Conservation (phyloP, 345 rosid species). For the Ailanthus altissimus region DNA sequence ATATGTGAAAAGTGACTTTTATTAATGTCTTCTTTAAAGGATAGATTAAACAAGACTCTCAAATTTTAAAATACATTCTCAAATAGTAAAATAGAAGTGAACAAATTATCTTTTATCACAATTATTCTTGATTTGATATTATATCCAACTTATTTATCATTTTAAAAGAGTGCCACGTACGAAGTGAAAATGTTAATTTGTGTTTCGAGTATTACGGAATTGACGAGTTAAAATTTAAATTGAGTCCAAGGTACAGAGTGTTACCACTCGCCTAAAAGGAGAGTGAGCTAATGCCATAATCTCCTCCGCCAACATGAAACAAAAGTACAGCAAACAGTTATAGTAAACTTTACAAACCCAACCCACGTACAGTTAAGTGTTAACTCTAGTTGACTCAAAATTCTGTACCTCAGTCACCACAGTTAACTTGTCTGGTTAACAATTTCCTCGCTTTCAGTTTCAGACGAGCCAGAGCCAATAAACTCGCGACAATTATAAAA, state of each 20-base stretch:
- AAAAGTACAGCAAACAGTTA: conserved; percentile 17
- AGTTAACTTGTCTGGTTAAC: conserved; percentile 33
- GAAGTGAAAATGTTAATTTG: too few relatives aligned
- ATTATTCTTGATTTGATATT: too few relatives aligned
- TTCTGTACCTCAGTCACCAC: conserved; percentile 5
- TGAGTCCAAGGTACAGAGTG: neutral
- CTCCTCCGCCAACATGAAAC: neutral
- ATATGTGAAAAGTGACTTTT: too few relatives aligned
- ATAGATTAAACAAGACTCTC: too few relatives aligned
- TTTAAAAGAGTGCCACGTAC: too few relatives aligned
- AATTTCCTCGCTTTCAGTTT: conserved; percentile 26
- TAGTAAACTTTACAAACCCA: conserved; percentile 7
- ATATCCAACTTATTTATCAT: too few relatives aligned
- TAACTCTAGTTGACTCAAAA: conserved; percentile 26
- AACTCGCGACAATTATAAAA: conserved; percentile 6
- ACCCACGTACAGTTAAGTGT: conserved; percentile 12
- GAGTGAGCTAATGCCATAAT: neutral
- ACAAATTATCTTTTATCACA: too few relatives aligned
- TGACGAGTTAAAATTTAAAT: too few relatives aligned
- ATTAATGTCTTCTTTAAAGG: too few relatives aligned
- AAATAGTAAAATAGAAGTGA: too few relatives aligned
- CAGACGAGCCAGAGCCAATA: conserved; percentile 9
- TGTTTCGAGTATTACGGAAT: too few relatives aligned
- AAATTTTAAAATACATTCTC: too few relatives aligned
- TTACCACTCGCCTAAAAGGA: neutral